Conservation (phyloP, 495 filamentous ascomycete genomes). For the Penicillium bialowiezense region DNA sequence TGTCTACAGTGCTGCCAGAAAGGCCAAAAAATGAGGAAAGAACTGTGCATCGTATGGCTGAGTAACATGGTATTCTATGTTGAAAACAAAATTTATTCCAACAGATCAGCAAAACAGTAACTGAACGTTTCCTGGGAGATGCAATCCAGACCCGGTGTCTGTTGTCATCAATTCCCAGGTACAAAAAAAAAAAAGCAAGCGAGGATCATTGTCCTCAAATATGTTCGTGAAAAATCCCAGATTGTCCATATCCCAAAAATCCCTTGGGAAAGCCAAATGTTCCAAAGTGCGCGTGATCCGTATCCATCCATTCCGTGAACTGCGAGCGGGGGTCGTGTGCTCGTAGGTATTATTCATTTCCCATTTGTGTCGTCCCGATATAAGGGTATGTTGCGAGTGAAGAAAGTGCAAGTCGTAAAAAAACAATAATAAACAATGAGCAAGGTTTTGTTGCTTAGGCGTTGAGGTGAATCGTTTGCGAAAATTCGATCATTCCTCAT, state of each 20-base stretch:
- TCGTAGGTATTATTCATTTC: slow-evolving; percentile 34
- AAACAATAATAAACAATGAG: slow-evolving; percentile 18
- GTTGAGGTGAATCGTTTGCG: background rate
- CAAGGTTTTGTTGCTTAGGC: background rate
- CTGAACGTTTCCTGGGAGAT: background rate
- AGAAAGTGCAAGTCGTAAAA: slow-evolving; percentile 12
- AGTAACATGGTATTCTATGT: slow-evolving; percentile 3
- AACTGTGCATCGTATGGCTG: background rate
- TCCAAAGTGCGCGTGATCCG: slow-evolving; percentile 17
- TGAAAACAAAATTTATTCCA: background rate
- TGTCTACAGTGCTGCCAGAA: no score
- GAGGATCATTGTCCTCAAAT: slow-evolving; percentile 18
- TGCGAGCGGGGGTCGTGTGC: slow-evolving; percentile 13
- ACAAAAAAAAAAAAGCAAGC: background rate
- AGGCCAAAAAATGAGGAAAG: no score
- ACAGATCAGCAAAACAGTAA: background rate
- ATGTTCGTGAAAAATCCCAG: slow-evolving; percentile 19
- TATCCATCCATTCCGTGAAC: slow-evolving; percentile 11
- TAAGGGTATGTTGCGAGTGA: slow-evolving; percentile 17
- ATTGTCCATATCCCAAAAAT: slow-evolving; percentile 21
- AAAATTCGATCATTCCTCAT: slow-evolving; percentile 35
- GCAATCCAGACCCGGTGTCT: background rate
- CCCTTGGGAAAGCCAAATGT: slow-evolving; percentile 8
- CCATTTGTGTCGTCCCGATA: slow-evolving; percentile 29
- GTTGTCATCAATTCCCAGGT: background rate